These are phyloP conservation scores for Vickermania spadyakhi DNA, from an alignment of 208 protist species.

Conservation along the genomic window DNA sequence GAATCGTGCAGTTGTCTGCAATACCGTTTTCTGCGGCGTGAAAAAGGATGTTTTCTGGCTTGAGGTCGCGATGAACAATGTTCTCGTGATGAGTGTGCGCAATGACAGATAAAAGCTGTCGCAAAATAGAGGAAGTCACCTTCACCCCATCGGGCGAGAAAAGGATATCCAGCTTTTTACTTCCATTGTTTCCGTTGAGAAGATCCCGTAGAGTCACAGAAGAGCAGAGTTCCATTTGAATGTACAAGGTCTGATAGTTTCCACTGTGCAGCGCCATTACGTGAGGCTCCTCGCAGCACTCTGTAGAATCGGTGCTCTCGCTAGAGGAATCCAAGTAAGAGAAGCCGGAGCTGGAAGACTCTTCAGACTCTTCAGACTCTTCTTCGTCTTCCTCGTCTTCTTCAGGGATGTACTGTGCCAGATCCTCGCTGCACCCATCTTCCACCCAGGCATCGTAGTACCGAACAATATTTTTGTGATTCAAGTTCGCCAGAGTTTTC, in stretches of 20 bases:
- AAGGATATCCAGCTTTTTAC: conserved; percentile 25
- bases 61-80: conserved; percentile 78
- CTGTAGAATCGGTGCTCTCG: conserved; percentile 1
- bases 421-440: conserved; percentile 67
- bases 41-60: conserved; percentile 79
- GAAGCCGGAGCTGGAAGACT: background rate
- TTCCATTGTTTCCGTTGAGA: conserved; percentile 41
- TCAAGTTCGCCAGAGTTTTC: conserved; percentile 63
- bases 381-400: conserved; percentile 26
- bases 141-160: conserved; percentile 39
- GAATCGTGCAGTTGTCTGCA: conserved; percentile 50
- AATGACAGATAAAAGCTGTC: conserved; percentile 66
- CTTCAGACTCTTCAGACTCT: background rate
- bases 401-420: conserved; percentile 41
- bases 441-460: conserved; percentile 89
- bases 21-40: conserved; percentile 16
- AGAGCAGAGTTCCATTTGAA: conserved; percentile 85
- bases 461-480: conserved; percentile 79
- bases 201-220: conserved; percentile 57
- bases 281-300: background rate
- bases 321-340: background rate
- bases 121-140: conserved; percentile 54
- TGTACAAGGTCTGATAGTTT: conserved; percentile 70
- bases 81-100: conserved; percentile 62
- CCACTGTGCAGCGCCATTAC: background rate